These are phyloP conservation scores for Raphanus sativus DNA, from an alignment of 345 rosid species.

Conservation along the genomic window DNA sequence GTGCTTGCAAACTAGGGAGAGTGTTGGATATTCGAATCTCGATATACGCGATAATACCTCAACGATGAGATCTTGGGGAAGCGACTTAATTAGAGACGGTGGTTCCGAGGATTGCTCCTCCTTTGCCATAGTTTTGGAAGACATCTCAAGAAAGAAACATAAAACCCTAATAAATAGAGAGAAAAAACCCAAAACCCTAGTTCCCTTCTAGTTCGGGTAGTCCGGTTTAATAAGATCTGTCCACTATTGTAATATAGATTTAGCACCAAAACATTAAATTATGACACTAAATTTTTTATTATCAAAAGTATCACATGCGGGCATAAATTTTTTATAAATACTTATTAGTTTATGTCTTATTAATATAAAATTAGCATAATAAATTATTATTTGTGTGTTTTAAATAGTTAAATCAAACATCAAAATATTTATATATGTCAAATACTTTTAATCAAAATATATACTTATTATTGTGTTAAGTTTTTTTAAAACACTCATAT, in stretches of 20 bases:
- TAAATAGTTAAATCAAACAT: no score
- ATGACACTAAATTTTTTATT: no score
- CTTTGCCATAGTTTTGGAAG: background rate
- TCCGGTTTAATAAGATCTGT: background rate
- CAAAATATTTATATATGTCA: no score
- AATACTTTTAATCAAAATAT: no score
- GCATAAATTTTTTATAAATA: no score
- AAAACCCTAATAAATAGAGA: background rate
- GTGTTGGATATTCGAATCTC: background rate
- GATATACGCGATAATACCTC: background rate
- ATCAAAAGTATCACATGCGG: no score
- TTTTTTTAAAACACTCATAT: no score
- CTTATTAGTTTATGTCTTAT: no score
- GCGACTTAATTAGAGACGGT: background rate
- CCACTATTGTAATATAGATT: background rate
- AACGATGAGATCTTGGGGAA: background rate
- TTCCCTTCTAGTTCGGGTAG: no score
- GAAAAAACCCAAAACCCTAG: background rate
- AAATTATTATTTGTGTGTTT: no score
- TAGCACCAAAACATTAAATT: background rate
- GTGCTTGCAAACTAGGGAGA: background rate
- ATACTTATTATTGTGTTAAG: no score
- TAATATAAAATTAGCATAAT: no score
- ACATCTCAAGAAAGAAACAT: background rate
- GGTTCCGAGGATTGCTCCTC: background rate